Conservation (phyloP, 2,329 filamentous ascomycete species). For the Penicillium hesseltinei region DNA sequence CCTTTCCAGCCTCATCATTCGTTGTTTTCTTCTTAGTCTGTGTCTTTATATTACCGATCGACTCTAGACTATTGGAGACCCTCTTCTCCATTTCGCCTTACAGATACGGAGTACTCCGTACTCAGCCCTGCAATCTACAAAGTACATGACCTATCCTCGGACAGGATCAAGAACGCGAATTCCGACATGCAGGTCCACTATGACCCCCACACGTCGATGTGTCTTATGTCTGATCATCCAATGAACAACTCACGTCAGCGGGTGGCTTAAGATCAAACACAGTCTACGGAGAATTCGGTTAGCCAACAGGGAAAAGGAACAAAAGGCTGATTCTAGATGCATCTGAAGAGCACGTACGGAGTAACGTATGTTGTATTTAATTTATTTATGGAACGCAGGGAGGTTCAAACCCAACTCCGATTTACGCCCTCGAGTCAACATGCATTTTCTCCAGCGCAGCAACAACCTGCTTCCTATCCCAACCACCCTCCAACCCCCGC, state of each 20-base stretch:
- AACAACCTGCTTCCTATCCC: conserved; percentile 44
- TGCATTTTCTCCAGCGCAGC: conserved; percentile 41
- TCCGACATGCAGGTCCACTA: conserved; percentile 4
- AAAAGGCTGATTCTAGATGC: not conserved
- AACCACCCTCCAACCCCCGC: conserved; percentile 45
- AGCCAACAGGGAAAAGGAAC: not conserved
- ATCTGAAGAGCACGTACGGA: not conserved
- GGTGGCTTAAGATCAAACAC: conserved; percentile 5
- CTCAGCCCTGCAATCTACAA: not conserved
- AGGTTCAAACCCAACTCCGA: not conserved
- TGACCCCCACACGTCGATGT: not conserved
- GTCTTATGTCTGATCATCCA: not conserved
- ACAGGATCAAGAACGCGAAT: not conserved
- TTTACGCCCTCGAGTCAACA: conserved; percentile 31
- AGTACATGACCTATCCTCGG: not conserved
- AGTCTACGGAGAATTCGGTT: not conserved
- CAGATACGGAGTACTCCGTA: not conserved
- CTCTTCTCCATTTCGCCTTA: not conserved
- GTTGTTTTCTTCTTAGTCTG: not conserved
- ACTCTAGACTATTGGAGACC: not conserved
- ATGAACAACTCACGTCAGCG: not conserved
- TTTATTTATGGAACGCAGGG: not conserved
- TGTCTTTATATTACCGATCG: conserved; percentile 6
- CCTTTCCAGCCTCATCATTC: not conserved
- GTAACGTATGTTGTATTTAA: not conserved